A percentile compares a stretch with the other conserved stretches of the same genome.
These are phyloP conservation scores for Bothriochloa decipiens DNA, from an alignment of 176 grass and related monocot species.

Conservation along the genomic window DNA sequence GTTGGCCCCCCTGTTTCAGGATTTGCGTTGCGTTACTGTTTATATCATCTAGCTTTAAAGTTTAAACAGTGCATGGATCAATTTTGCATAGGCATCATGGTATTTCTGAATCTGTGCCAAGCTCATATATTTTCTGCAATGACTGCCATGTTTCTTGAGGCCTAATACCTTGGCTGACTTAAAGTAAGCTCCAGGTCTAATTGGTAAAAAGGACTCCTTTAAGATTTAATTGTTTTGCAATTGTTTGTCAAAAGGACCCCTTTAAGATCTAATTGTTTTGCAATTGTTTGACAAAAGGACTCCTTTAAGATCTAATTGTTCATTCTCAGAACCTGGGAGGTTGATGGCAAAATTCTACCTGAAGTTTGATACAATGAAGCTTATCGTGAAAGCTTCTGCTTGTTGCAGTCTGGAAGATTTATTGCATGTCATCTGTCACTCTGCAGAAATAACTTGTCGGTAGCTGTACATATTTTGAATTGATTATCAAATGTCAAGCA, in stretches of 20 bases:
- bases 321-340: conserved; percentile 80
- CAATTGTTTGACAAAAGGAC: too few relatives aligned
- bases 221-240: not conserved
- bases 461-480: conserved; percentile 39
- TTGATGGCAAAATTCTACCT: conserved; percentile 99
- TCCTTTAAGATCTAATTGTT: not conserved
- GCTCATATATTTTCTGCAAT: not conserved
- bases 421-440: conserved; percentile 77
- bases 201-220: not conserved
- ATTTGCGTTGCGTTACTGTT: not conserved
- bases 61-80: conserved; percentile 1
- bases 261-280: too few relatives aligned
- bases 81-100: not conserved
- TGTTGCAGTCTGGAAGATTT: conserved; percentile 86
- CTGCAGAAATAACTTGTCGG: conserved; percentile 92
- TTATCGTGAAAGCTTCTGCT: conserved; percentile 83
- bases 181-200: not conserved
- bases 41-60: not conserved
- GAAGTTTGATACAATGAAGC: conserved; percentile 94
- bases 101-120: conserved; percentile 4
- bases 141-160: not conserved
- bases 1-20: not conserved
- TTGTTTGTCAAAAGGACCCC: not conserved
- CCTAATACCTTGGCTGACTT: not conserved
- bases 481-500: conserved; percentile 18